These are phyloP conservation scores for Fusarium aywerte DNA, from an alignment of 2,329 filamentous ascomycete species.

Conservation along the genomic window DNA sequence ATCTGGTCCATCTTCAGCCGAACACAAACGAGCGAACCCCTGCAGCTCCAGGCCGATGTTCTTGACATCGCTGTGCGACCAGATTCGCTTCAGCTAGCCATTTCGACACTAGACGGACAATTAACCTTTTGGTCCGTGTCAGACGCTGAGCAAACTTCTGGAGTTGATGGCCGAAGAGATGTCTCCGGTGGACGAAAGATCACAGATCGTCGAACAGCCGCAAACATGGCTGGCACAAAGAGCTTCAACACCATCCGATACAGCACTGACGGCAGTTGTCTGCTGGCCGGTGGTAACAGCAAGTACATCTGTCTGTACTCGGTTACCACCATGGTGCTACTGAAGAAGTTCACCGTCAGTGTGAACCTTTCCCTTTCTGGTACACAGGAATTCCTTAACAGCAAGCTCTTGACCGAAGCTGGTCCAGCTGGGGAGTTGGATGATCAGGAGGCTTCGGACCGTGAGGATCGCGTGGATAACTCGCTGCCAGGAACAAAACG, in stretches of 20 bases:
- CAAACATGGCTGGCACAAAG: conserved; percentile 90
- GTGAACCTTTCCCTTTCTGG: conserved; percentile 95
- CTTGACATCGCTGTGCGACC: conserved; percentile 87
- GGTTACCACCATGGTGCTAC: conserved; percentile 87
- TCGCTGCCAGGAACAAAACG: conserved; percentile 87
- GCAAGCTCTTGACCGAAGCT: conserved; percentile 88
- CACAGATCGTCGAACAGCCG: conserved; percentile 88
- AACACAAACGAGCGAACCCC: conserved; percentile 92
- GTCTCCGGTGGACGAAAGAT: conserved; percentile 91
- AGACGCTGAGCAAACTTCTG: conserved; percentile 86
- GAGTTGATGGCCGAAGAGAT: conserved; percentile 89
- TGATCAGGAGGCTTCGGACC: conserved; percentile 86
- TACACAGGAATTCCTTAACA: conserved; percentile 97
- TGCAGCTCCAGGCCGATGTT: conserved; percentile 92
- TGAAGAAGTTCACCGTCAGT: conserved; percentile 96
- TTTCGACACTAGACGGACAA: conserved; percentile 93
- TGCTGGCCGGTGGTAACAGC: conserved; percentile 93
- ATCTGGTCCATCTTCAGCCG: conserved; percentile 96
- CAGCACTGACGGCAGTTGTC: conserved; percentile 89
- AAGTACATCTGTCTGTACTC: conserved; percentile 99
- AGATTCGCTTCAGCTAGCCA: conserved; percentile 89
- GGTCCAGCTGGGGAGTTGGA: conserved; percentile 88
- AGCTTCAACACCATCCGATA: conserved; percentile 89
- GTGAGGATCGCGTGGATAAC: conserved; percentile 83
- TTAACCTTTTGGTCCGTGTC: conserved; percentile 94